Evolutionary conservation across 23 red algal genomes (phyloP), one percentile per base, ranked within the genome.

Genomic region (Gracilaria domingensis): DNA sequence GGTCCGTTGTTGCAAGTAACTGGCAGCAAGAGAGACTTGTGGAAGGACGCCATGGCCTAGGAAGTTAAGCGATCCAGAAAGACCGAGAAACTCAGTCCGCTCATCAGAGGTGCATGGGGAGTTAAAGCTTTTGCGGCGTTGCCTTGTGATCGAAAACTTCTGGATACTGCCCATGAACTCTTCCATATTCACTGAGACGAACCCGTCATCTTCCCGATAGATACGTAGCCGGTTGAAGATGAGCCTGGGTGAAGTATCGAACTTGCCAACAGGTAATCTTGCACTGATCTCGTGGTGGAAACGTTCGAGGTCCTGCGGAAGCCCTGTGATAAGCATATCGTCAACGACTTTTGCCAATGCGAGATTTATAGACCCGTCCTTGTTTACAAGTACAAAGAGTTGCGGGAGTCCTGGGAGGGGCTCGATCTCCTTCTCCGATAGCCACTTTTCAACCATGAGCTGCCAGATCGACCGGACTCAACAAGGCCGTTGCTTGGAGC

Each of bases 11-110:
- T 55, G 76, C 36, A 80, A 23, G 20, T 58, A 56, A 49, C 76
- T 80, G 4, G 76, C 76, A 60, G 76, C 76, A 26, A 80, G 58
- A 32, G 76, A 11, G 1, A 49, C 48, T 28, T 57, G 76, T 8
- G 76, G n/a, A 21, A 80, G 76, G 23, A 58, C 32, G 2, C 76
- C 76, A 38, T 80, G 42, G 2, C 48, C 48, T 4, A 80, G 76
- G 20, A 56, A 80, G 48, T 80, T 80, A 8, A 80, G 48, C 6
- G n/a, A 23, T 8, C 48, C 76, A 14, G 76, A 20, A 8, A 80
- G 48, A 28, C 26, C 76, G 12, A 58, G 76, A 29, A 58, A 49
- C 20, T 35, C 12, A 0, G 76, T 80, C 7, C n/a, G 30, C 39
- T 80, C 76, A 3, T 20, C 4, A 1, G 42, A 8, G 2, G 76